phyloP scores from a whole-genome alignment of 306 rosid species.

The Potentilla sterilis region DNA sequence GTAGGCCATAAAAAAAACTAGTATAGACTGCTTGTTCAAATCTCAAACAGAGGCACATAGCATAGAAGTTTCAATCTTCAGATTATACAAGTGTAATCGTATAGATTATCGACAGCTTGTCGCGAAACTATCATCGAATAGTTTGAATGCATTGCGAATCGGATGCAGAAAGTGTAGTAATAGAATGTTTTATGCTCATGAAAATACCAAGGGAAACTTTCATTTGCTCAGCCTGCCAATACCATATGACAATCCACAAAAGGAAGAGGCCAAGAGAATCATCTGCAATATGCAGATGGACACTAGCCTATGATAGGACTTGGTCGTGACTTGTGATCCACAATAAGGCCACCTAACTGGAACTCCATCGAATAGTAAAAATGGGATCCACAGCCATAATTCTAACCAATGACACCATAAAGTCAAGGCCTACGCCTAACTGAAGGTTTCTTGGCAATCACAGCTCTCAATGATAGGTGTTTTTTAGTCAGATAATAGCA shows the following conservation, averaged over 20 bases:
- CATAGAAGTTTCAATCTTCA: not conserved
- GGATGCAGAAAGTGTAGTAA: not conserved
- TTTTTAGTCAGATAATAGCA: not conserved
- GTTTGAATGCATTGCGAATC: not conserved
- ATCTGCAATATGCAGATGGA: not conserved
- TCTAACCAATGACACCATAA: not conserved
- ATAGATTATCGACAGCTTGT: not conserved
- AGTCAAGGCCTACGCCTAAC: not conserved
- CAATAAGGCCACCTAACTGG: not conserved
- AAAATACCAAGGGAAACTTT: not conserved
- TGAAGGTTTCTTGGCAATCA: slow-evolving; percentile 1
- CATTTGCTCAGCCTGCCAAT: not conserved
- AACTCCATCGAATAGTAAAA: not conserved
- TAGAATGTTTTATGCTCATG: not conserved
- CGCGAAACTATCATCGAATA: not conserved
- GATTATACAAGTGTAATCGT: not conserved
- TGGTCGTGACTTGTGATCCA: not conserved
- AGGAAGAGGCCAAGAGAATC: not conserved
- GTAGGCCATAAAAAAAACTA: not conserved
- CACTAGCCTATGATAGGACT: not conserved
- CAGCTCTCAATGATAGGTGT: not conserved
- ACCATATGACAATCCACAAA: not conserved
- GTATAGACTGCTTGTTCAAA: not conserved
- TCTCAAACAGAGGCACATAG: not conserved
- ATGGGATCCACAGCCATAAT: slow-evolving; percentile 1